These are phyloP conservation scores for Funneliformis geosporum DNA, from an alignment of 192 early-diverging fungal species.

Conservation along the genomic window DNA sequence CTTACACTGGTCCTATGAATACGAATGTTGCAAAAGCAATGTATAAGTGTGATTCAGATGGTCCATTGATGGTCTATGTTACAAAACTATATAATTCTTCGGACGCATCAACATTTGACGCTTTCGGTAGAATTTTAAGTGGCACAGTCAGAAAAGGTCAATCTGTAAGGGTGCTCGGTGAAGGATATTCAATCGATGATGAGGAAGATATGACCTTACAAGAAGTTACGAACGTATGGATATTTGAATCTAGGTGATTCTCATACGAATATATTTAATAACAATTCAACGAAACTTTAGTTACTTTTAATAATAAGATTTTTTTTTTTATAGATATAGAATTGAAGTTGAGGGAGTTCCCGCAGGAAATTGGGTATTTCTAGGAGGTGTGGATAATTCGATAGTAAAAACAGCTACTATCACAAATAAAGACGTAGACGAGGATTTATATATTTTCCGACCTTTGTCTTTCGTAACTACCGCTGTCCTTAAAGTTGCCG, in stretches of 20 bases:
- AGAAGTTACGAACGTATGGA: conserved; percentile 67
- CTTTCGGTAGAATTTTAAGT: conserved; percentile 93
- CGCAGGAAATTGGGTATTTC: conserved; percentile 89
- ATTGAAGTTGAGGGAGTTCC: conserved; percentile 76
- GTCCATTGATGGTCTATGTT: conserved; percentile 90
- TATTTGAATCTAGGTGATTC: conserved; percentile 79
- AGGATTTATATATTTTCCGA: conserved; percentile 81
- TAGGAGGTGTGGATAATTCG: conserved; percentile 88
- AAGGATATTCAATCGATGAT: conserved; percentile 87
- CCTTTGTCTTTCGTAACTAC: conserved; percentile 81
- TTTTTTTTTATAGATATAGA: conserved; percentile 58
- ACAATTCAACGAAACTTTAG: neutral
- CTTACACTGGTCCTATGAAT: conserved; percentile 67
- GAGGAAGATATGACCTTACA: conserved; percentile 95
- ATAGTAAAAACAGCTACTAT: conserved; percentile 97
- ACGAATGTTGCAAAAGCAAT: conserved; percentile 66
- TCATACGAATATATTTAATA: neutral
- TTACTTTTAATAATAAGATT: neutral
- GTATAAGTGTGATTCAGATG: conserved; percentile 79
- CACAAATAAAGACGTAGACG: conserved; percentile 63
- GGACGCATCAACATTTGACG: conserved; percentile 84
- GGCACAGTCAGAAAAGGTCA: conserved; percentile 80
- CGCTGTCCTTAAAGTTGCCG: conserved; percentile 90
- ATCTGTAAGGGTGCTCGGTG: conserved; percentile 87
- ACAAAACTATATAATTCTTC: conserved; percentile 89